phyloP scores from a whole-genome alignment of 441 rosid species.

The Flueggea neowawraea region DNA sequence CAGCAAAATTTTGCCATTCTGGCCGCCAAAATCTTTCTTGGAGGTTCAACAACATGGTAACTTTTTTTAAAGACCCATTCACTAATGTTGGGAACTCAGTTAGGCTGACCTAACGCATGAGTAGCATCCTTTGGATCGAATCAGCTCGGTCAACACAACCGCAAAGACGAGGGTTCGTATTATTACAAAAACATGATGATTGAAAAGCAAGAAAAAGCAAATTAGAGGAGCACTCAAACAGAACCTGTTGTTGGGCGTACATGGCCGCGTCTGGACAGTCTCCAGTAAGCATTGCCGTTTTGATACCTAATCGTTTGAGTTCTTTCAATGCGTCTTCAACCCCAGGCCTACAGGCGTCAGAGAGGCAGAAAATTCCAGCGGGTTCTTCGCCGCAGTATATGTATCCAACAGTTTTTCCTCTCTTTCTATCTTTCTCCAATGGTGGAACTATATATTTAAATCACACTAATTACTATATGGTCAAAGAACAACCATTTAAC shows the following conservation, averaged over 20 bases:
- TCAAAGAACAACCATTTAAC: not conserved
- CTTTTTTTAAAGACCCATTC: no score
- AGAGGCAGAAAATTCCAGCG: slow-evolving; percentile 60
- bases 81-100: no score
- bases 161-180: not conserved
- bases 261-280: slow-evolving; percentile 66
- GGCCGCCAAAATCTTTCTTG: no score
- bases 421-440: slow-evolving; percentile 25
- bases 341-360: slow-evolving; percentile 79
- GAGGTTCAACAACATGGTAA: no score
- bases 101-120: no score
- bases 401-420: slow-evolving; percentile 66
- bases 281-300: slow-evolving; percentile 82
- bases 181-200: no score
- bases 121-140: no score
- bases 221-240: not conserved
- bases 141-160: no score
- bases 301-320: slow-evolving; percentile 54
- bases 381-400: slow-evolving; percentile 38
- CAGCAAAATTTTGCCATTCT: no score
- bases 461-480: not conserved
- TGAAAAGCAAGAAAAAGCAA: not conserved
- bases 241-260: slow-evolving; percentile 72
- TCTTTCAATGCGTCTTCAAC: slow-evolving; percentile 55
- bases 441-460: slow-evolving; percentile 36